These are phyloP conservation scores for Psidium friedrichsthalianum DNA, from an alignment of 345 rosid genomes.

Conservation along the genomic window DNA sequence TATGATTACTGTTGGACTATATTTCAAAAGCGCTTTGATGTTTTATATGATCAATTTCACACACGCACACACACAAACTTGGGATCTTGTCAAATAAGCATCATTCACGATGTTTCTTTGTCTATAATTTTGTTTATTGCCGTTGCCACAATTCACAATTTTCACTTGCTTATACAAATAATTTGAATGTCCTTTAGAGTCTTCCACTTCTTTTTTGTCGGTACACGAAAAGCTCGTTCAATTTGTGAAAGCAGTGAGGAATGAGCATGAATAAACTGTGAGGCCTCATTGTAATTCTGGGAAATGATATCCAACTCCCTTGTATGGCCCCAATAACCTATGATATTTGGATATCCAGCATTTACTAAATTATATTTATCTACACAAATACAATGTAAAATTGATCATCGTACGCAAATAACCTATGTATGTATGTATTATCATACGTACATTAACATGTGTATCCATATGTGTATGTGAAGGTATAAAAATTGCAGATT, in stretches of 20 bases:
- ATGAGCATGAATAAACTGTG: neutral
- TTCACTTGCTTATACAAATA: neutral
- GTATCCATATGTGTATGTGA: accelerated
- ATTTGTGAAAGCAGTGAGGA: neutral
- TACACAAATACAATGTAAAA: neutral
- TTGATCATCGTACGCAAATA: neutral
- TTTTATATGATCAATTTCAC: neutral
- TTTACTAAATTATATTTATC: neutral
- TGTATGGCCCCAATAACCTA: neutral
- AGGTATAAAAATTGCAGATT: neutral
- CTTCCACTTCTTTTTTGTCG: neutral
- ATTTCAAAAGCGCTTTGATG: neutral
- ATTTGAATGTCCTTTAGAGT: neutral
- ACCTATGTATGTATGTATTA: neutral
- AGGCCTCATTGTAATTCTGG: neutral
- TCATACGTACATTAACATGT: too few species aligned
- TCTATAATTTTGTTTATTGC: neutral
- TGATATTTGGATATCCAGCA: neutral
- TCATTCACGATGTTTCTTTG: neutral
- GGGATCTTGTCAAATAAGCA: neutral
- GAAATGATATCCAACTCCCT: neutral
- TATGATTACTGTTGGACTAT: neutral
- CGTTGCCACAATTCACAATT: neutral
- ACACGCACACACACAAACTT: too few species aligned
- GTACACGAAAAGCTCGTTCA: neutral